Evolutionary conservation across 148 eudicot species (phyloP), one percentile per base, ranked within the genome.

Genomic region (Suaeda aralocaspica): DNA sequence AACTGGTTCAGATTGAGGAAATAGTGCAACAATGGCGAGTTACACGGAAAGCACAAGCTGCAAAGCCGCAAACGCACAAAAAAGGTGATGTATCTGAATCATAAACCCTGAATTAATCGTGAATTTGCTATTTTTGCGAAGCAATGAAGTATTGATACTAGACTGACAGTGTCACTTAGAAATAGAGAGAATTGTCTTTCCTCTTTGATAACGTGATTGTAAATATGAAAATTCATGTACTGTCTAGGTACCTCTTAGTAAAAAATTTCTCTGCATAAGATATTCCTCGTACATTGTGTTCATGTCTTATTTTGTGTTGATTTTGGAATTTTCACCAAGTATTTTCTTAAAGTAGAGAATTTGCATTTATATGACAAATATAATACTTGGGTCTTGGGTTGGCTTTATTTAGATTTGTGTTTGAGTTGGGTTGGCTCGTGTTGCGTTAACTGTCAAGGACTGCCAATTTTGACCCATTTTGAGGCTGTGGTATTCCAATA

Each of bases 41-140:
- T 25, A 36, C 55, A 25, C 36, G 56, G 62, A 33, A 72, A 68
- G 48, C 14, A n/a, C n/a, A n/a, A n/a, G n/a, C n/a, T n/a, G n/a
- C n/a, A n/a, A n/a, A n/a, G n/a, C n/a, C n/a, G n/a, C n/a, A 51
- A 19, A 29, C 59, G 2, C 44, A 45, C 19, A 15, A 26, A 59
- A 26, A 62, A 73, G 77, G 81, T 78, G 70, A 63, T 56, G 69
- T 63, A 63, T 62, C 64, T 61, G n/a, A 12, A 59, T 36, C 45
- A 9, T 2, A 19, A 33, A 45, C 12, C n/a, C 58, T 13, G 31
- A 26, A 39, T 26, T 49, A 19, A 21, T 57, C 33, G 13, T 42
- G 9, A 15, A 48, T 9, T 75, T 52, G 48, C 36, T 41, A 33
- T 49, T 59, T 64, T 19, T 53, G 45, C 50, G 30, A 72, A 8